Conservation (phyloP, 441 rosid genomes). For the Erodium texanum region DNA sequence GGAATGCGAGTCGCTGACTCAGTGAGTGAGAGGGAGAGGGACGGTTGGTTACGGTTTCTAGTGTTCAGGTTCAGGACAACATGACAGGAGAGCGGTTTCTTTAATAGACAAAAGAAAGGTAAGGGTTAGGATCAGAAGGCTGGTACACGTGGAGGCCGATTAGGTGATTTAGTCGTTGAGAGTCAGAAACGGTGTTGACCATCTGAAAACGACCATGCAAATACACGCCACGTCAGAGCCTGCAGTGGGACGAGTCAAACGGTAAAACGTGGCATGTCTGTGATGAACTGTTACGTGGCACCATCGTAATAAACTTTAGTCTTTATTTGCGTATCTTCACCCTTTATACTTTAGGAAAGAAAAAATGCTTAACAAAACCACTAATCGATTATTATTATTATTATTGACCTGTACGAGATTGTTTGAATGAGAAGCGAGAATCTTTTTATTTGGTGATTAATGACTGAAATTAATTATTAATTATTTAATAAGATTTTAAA, state of each 20-base stretch:
- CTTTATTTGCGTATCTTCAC: too few species aligned
- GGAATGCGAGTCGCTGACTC: not conserved
- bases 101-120: not conserved
- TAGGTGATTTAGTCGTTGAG: slow-evolving; percentile 10
- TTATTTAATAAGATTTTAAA: too few species aligned
- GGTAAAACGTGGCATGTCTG: not conserved
- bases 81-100: slow-evolving; percentile 9
- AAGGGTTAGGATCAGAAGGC: not conserved
- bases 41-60: slow-evolving; percentile 27
- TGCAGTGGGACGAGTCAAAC: not conserved
- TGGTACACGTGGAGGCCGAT: slow-evolving; percentile 32
- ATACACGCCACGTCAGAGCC: not conserved
- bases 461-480: too few species aligned
- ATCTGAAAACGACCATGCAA: slow-evolving; percentile 9
- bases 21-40: not conserved
- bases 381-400: too few species aligned
- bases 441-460: too few species aligned
- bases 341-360: too few species aligned
- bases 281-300: too few species aligned
- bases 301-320: too few species aligned
- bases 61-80: slow-evolving; percentile 5
- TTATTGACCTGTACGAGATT: too few species aligned
- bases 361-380: too few species aligned
- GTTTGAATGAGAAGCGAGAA: too few species aligned
- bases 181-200: slow-evolving; percentile 11